phyloP scores from a whole-genome alignment of 495 filamentous ascomycete genomes.

The Massariosphaeria phaeospora region DNA sequence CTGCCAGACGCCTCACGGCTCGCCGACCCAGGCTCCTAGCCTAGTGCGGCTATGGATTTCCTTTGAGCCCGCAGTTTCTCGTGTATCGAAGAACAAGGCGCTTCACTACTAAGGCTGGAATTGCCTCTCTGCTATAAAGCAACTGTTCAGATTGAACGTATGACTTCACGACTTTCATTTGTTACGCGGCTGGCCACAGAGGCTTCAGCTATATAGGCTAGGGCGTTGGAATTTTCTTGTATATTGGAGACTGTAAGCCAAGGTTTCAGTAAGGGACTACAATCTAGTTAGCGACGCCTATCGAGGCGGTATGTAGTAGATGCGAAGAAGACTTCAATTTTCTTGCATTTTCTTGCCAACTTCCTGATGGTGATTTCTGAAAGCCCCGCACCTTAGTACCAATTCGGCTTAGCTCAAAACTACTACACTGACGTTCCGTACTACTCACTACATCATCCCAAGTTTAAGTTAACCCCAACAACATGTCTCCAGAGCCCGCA shows the following conservation, averaged over 20 bases:
- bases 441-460: too few species aligned
- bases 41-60: conserved; percentile 1
- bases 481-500: neutral
- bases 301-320: too few species aligned
- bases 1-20: neutral
- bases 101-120: conserved; percentile 4
- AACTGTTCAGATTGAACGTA: conserved; percentile 6
- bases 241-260: neutral
- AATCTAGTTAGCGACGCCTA: too few species aligned
- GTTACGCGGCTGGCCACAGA: conserved; percentile 16
- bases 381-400: too few species aligned
- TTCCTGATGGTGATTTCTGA: too few species aligned
- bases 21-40: neutral
- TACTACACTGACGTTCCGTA: too few species aligned
- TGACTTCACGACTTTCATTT: conserved; percentile 26
- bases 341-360: too few species aligned
- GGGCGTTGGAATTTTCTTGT: conserved; percentile 7
- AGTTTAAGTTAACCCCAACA: too few species aligned
- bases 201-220: conserved; percentile 10
- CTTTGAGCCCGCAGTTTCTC: neutral
- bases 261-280: too few species aligned
- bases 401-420: too few species aligned
- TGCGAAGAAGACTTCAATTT: too few species aligned
- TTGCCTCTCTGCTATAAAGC: neutral
- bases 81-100: neutral